Percentiles rank a stretch among this genome's conserved stretches.
These are phyloP conservation scores for Arthrinium puccinioides DNA, from an alignment of 2,329 filamentous ascomycete species.

Conservation along the genomic window DNA sequence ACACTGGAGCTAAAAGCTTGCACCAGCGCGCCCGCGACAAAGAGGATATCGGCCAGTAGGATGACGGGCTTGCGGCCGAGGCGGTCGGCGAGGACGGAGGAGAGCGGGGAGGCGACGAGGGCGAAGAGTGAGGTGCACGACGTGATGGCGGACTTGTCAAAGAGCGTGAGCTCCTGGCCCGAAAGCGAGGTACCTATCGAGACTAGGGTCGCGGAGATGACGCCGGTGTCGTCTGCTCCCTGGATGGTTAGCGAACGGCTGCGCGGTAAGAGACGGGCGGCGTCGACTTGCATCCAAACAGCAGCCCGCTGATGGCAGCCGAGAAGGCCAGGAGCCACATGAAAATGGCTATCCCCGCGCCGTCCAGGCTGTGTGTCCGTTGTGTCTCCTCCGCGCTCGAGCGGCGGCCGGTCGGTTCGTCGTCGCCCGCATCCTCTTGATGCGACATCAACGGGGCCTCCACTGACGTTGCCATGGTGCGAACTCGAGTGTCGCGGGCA, in stretches of 20 bases:
- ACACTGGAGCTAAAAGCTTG: slow-evolving; percentile 57
- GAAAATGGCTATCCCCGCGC: slow-evolving; percentile 32
- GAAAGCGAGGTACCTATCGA: slow-evolving; percentile 55
- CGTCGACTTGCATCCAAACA: slow-evolving; percentile 55
- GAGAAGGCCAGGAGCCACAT: slow-evolving; percentile 56
- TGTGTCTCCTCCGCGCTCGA: slow-evolving; percentile 6
- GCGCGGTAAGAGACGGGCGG: slow-evolving; percentile 3
- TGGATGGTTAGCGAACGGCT: slow-evolving; percentile 1
- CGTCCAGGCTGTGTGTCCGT: not conserved
- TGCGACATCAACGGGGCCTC: slow-evolving; percentile 15
- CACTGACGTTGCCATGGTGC: slow-evolving; percentile 12
- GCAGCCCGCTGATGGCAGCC: slow-evolving; percentile 58
- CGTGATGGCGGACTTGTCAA: slow-evolving; percentile 65
- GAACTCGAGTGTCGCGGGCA: too few species aligned
- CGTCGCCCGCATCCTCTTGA: slow-evolving; percentile 11
- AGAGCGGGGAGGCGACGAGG: slow-evolving; percentile 54
- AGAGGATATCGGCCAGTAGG: slow-evolving; percentile 57
- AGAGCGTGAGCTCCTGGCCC: slow-evolving; percentile 45
- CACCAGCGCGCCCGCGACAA: slow-evolving; percentile 57
- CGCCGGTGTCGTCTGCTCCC: slow-evolving; percentile 54
- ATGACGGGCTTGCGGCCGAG: slow-evolving; percentile 57
- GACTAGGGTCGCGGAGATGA: slow-evolving; percentile 62
- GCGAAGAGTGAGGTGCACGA: slow-evolving; percentile 63
- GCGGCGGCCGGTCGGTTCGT: slow-evolving; percentile 5
- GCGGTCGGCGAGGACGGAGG: slow-evolving; percentile 55